phyloP scores from a whole-genome alignment of 345 rosid genomes.

The Brassica cretica region DNA sequence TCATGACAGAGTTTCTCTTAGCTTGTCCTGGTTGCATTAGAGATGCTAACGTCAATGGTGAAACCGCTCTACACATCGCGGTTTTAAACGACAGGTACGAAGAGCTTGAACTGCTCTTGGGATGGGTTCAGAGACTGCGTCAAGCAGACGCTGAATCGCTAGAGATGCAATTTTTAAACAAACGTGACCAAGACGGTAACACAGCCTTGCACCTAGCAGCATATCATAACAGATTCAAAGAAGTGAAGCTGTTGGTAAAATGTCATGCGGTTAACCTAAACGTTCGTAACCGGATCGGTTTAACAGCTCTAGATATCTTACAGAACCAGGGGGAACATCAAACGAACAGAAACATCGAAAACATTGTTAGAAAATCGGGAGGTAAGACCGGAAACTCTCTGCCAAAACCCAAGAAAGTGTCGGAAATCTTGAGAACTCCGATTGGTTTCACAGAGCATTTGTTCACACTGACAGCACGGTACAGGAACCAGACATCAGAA shows the following conservation, averaged over 20 bases:
- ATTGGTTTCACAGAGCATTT: neutral
- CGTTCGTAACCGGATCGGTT: slow-evolving; percentile 5
- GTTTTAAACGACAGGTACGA: neutral
- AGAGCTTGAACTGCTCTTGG: slow-evolving; percentile 30
- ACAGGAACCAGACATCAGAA: slow-evolving; percentile 21
- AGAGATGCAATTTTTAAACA: slow-evolving; percentile 29
- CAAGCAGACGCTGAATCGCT: neutral
- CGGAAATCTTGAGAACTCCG: slow-evolving; percentile 11
- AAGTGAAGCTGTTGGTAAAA: slow-evolving; percentile 22
- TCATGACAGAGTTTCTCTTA: slow-evolving; percentile 30
- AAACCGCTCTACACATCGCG: slow-evolving; percentile 41
- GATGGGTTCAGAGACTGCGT: slow-evolving; percentile 30
- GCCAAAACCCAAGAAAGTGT: slow-evolving; percentile 1
- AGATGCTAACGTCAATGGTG: slow-evolving; percentile 28
- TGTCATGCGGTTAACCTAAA: slow-evolving; percentile 10
- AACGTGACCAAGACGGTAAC: slow-evolving; percentile 38
- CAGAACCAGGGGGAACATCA: neutral
- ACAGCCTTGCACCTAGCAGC: slow-evolving; percentile 43
- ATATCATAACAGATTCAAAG: slow-evolving; percentile 26
- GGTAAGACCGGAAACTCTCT: neutral
- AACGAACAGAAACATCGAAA: slow-evolving; percentile 3
- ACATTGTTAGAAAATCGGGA: neutral
- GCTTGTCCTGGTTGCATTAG: slow-evolving; percentile 30
- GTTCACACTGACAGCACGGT: slow-evolving; percentile 15
- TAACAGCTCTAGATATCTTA: slow-evolving; percentile 33